phyloP scores from a whole-genome alignment of 306 rosid species.

The Sphenostylis stenocarpa region DNA sequence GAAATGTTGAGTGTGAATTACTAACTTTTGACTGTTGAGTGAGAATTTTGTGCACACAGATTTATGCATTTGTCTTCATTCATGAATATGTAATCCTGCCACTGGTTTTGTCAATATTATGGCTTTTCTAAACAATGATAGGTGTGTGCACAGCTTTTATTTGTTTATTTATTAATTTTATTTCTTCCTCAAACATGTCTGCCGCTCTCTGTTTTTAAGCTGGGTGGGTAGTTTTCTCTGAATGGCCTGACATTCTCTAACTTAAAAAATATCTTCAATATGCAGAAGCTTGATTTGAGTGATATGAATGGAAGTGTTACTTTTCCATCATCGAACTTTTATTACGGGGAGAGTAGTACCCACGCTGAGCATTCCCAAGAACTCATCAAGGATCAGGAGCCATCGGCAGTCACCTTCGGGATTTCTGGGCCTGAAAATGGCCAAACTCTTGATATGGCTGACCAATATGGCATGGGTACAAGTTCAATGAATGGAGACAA shows the following conservation, averaged over 20 bases:
- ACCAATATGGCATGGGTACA: conserved; percentile 32
- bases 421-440: conserved; percentile 32
- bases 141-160: no score
- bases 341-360: conserved; percentile 68
- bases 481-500: conserved; percentile 41
- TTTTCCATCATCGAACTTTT: conserved; percentile 37
- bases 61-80: neutral
- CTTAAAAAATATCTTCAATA: neutral
- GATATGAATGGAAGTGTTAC: conserved; percentile 35
- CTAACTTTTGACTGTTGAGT: neutral
- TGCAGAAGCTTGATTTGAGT: conserved; percentile 45
- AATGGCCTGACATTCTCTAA: neutral
- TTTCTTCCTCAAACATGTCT: neutral
- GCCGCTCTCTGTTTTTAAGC: neutral
- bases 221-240: neutral
- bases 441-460: conserved; percentile 36
- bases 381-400: conserved; percentile 43
- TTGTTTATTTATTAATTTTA: neutral
- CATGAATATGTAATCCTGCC: neutral
- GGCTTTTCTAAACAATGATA: neutral
- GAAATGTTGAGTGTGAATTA: conserved; percentile 14
- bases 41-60: neutral
- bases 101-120: neutral
- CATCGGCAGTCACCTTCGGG: conserved; percentile 34
- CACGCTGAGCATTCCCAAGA: conserved; percentile 41